phyloP scores from a whole-genome alignment of 257 asterid genomes.

The Nicotiana tomentosiformis region DNA sequence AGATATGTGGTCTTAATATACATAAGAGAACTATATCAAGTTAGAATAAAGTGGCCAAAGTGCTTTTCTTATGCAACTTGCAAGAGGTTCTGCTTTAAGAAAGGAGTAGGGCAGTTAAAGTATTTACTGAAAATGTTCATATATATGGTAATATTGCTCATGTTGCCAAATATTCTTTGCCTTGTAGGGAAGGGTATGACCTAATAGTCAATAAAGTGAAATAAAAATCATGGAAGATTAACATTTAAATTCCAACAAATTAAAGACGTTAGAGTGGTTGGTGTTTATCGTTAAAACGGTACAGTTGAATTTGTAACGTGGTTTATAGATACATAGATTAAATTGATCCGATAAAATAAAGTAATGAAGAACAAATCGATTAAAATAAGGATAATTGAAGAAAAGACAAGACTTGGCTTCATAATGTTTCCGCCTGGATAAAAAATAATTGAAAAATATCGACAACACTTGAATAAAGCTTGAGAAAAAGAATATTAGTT shows the following conservation, averaged over 20 bases:
- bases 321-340: too few relatives aligned
- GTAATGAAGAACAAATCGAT: too few relatives aligned
- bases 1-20: conserved; percentile 11
- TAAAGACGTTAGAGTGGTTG: too few relatives aligned
- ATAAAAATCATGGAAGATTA: background rate
- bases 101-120: conserved; percentile 26
- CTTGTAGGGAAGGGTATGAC: background rate
- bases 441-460: too few relatives aligned
- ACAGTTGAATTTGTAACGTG: too few relatives aligned
- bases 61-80: conserved; percentile 25
- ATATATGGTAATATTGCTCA: conserved; percentile 21
- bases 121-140: conserved; percentile 15
- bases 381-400: too few relatives aligned
- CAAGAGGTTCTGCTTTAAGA: conserved; percentile 19
- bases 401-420: too few relatives aligned
- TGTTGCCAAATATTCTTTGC: conserved; percentile 12
- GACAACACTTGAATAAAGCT: too few relatives aligned
- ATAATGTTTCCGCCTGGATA: too few relatives aligned
- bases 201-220: background rate
- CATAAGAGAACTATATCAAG: conserved; percentile 17
- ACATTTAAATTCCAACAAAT: background rate
- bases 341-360: too few relatives aligned
- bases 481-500: too few relatives aligned
- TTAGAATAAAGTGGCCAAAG: conserved; percentile 24
- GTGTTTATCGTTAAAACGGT: too few relatives aligned